These are phyloP conservation scores for Hanseniaspora singularis DNA, from an alignment of 805 yeast genomes.

Conservation along the genomic window DNA sequence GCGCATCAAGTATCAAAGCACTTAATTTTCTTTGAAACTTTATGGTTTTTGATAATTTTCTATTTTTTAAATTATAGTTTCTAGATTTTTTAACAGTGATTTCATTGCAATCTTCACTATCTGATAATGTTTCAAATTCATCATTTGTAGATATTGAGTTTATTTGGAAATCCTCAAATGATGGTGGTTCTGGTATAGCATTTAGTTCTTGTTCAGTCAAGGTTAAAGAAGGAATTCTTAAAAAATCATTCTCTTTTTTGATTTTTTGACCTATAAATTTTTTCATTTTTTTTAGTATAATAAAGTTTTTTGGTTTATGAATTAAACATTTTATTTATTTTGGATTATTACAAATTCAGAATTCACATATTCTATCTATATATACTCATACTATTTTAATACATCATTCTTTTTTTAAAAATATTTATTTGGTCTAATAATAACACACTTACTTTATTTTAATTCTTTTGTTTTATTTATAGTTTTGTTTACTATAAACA, in stretches of 20 bases:
- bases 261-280: constrained; percentile 26
- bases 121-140: not conserved
- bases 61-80: too few relatives aligned
- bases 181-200: constrained; percentile 22
- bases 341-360: not conserved
- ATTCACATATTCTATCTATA: too few relatives aligned
- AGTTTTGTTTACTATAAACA: not conserved
- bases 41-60: constrained; percentile 6
- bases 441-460: too few relatives aligned
- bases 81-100: too few relatives aligned
- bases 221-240: constrained; percentile 26
- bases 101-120: not conserved
- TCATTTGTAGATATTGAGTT: not conserved
- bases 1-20: too few relatives aligned
- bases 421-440: too few relatives aligned
- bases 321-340: not conserved
- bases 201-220: constrained; percentile 24
- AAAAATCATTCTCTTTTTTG: constrained; percentile 22
- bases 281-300: constrained; percentile 22
- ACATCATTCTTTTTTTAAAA: too few relatives aligned
- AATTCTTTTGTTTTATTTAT: too few relatives aligned
- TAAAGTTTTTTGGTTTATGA: not conserved
- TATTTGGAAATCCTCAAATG: not conserved
- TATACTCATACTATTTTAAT: too few relatives aligned
- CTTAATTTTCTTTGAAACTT: constrained; percentile 13